Evolutionary conservation across 306 rosid species (phyloP), one percentile per base, ranked within the genome.

Genomic region (Malus orientalis): DNA sequence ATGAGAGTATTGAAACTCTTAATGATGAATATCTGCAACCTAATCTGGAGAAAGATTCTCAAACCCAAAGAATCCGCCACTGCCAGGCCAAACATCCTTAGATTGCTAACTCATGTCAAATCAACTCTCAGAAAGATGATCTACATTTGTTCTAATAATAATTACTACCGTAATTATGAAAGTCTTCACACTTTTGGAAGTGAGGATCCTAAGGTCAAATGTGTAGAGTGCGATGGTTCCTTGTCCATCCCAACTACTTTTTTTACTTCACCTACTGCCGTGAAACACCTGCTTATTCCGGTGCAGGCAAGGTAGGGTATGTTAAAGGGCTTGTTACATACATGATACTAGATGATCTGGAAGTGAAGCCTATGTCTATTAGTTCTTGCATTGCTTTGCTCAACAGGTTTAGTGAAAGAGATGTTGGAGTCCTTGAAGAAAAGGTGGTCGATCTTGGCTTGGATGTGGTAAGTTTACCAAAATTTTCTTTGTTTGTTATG

Each of bases 1-100:
- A 23, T 23, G 1, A 23, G 25, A 23, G 25, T 23, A 23, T 23
- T 23, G 25, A 23, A 23, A 23, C 25, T 23, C 25, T 23, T 1
- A 23, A 23, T 23, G 25, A 23, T 23, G 25, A 23, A 23, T 23
- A 23, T 90, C 4, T 88, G 40, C 79, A 71, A 9, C 69, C 84
- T 23, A 12, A 74, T 12, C 67, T 10, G 9, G 7, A 16, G 15
- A 87, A 78, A 11, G 83, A 87, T 86, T 1, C 53, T 88, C 33
- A 81, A 81, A 3, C 89, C 87, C 5, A 70, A 59, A 23, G 64
- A 59, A 23, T 18, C 64, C 3, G 32, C 11, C 12, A 29, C 64
- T 3, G 64, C 64, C 10, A 18, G 18, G 4, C 64, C 32, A 11
- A 59, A 59, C 64, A 1, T 59, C 30, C 64, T 59, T 11, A 32